Evolutionary conservation across 2,329 filamentous ascomycete genomes (phyloP).

Genomic region (Alternaria alternata): DNA sequence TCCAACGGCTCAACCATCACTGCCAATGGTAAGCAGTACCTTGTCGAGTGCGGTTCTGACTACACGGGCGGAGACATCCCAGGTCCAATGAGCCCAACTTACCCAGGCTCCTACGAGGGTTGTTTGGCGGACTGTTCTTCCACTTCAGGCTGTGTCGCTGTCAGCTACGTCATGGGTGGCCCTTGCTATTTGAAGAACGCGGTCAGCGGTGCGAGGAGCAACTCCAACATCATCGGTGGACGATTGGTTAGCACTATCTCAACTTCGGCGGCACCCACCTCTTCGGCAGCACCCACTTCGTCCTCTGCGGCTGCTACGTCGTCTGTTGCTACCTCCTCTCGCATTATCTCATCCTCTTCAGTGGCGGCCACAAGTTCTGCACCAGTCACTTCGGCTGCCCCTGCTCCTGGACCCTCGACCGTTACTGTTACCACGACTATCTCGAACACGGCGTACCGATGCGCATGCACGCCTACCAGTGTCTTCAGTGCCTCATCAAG

Average conservation of each 20-base stretch:
- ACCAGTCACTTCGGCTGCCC: not conserved
- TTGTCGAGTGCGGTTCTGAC: slow-evolving; percentile 23
- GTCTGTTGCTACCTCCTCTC: not conserved
- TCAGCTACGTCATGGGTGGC: slow-evolving; percentile 26
- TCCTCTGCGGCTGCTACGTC: no score
- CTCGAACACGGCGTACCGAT: slow-evolving; percentile 15
- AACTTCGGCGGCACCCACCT: not conserved
- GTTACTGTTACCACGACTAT: slow-evolving; percentile 23
- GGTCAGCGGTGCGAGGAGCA: slow-evolving; percentile 3
- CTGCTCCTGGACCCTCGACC: slow-evolving; percentile 7
- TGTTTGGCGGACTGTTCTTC: slow-evolving; percentile 29
- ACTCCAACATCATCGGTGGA: slow-evolving; percentile 26
- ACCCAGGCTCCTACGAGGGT: slow-evolving; percentile 21
- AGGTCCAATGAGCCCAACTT: slow-evolving; percentile 9
- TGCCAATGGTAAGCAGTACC: slow-evolving; percentile 4
- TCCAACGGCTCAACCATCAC: slow-evolving; percentile 6
- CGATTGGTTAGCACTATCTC: slow-evolving; percentile 11
- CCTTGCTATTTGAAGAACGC: slow-evolving; percentile 31
- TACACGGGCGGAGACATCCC: slow-evolving; percentile 10
- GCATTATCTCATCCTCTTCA: not conserved
- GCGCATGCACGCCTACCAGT: slow-evolving; percentile 19
- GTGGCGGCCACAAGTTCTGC: not conserved
- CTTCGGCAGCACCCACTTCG: not conserved
- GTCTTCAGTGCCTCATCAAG: not conserved
- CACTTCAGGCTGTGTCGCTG: slow-evolving; percentile 26